Conservation (phyloP, 495 filamentous ascomycete species). For the Penicillium longicatenatum region DNA sequence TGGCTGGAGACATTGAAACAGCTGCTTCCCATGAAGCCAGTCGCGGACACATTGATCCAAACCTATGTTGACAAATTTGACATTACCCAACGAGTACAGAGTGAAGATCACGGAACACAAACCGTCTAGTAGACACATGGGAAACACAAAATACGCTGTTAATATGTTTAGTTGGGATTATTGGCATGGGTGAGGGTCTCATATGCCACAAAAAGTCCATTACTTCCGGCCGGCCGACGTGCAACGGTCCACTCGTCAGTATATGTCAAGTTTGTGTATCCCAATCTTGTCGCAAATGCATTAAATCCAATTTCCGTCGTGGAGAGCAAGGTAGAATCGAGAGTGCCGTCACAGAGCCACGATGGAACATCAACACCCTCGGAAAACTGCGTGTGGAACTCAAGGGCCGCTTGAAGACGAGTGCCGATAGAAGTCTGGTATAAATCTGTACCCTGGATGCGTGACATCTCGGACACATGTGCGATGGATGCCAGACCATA, state of each 20-base stretch:
- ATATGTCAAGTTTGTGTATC: conserved; percentile 22
- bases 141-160: no score
- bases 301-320: conserved; percentile 32
- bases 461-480: conserved; percentile 28
- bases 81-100: conserved; percentile 12
- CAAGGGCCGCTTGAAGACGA: conserved; percentile 23
- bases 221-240: conserved; percentile 19
- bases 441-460: conserved; percentile 31
- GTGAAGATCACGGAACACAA: no score
- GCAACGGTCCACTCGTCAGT: conserved; percentile 17
- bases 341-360: conserved; percentile 23
- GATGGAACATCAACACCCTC: conserved; percentile 14
- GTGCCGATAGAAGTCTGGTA: conserved; percentile 22
- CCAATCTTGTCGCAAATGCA: conserved; percentile 20
- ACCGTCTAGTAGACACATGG: no score
- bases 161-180: conserved; percentile 7
- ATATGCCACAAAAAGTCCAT: conserved; percentile 28
- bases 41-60: conserved; percentile 14
- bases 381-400: conserved; percentile 24
- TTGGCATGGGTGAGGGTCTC: conserved; percentile 30
- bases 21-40: conserved; percentile 13
- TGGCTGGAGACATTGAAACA: conserved; percentile 3
- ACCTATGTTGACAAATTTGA: conserved; percentile 18
- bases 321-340: conserved; percentile 6
- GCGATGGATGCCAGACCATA: conserved; percentile 29